Base-by-base conservation (phyloP, 1,284 basidiomycete species). In the Malassezia nana region DNA sequence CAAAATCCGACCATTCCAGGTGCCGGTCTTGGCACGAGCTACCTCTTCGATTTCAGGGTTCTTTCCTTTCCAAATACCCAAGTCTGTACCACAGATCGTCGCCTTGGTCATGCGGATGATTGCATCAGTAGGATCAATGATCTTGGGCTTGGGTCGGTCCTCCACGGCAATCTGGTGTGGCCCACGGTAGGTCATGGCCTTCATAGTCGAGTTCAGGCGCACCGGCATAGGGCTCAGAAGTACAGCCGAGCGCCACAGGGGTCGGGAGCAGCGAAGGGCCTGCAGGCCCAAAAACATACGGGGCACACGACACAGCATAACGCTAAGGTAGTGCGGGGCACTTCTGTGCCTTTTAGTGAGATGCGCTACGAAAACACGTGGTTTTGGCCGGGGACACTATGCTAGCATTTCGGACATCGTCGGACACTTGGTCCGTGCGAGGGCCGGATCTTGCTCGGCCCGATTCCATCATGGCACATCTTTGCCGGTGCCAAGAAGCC, bases 51-150 rank as follows among this genome's bases (percentile, higher is more conserved):
- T 42, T 24, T 42, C 40, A 7, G 40, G 40, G 40, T 42, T 42
- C 18, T 42, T 42, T 9, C 40, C 40, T 16, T 42, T 42, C 40
- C 40, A 42, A 24, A 42, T 42, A 42, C 40, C 40, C 40, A 42
- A 13, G 40, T 42, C 40, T 24, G 40, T 42, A 26, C 40, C 40
- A 10, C 40, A 42, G 26, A 42, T 42, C 3, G 40, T 26, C 24
- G 40, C 26, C 40, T 42, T 42, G 10, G 40, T 42, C 40, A 42
- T 42, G 40, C 40, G 40, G 12, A 42, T 42, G 9, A 42, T 16
- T 1, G 40, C 40, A 28, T 42, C 40, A 3, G 40, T 42, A 15
- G 40, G 24, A 10, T 42, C 24, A 28, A 42, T 18, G 16, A 42
- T 26, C 22, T 16, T 26, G 4, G 40, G 24, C 24, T 42, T 42